Conservation (phyloP, 257 asterid species). For the Rauvolfia tetraphylla region DNA sequence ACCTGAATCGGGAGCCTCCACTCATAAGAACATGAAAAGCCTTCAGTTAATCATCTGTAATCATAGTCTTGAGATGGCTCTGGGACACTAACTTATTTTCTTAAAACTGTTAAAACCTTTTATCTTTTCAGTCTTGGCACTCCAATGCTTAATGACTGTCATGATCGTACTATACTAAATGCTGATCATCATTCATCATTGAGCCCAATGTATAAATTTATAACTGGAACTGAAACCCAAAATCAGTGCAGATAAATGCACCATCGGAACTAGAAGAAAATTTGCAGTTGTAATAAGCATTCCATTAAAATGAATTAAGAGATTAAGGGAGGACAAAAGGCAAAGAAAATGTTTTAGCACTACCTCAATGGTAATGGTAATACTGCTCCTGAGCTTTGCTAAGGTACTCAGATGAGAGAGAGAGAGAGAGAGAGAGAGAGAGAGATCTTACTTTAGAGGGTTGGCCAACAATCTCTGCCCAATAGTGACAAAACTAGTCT, state of each 20-base stretch:
- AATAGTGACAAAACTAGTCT: constrained; percentile 94
- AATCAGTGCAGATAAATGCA: background rate
- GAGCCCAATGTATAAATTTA: background rate
- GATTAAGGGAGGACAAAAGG: background rate
- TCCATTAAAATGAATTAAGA: background rate
- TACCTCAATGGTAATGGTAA: no score
- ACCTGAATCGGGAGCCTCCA: background rate
- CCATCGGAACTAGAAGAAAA: background rate
- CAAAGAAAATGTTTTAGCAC: background rate
- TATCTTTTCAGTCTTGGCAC: background rate
- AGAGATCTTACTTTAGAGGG: constrained; percentile 76
- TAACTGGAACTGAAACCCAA: background rate
- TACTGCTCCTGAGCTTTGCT: background rate
- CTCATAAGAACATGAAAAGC: background rate
- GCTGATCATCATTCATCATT: background rate
- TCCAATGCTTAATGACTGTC: background rate
- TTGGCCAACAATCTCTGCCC: constrained; percentile 96
- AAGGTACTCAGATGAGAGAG: background rate
- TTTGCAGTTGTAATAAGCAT: background rate
- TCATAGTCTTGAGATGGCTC: background rate
- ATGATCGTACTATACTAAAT: background rate
- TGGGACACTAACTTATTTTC: background rate
- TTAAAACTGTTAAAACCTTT: background rate
- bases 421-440: constrained; percentile 11
- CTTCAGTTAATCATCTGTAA: background rate